A percentile compares a stretch with the other conserved stretches of the same genome.
These are phyloP conservation scores for Sordariomycetes sp. DNA, from an alignment of 2,329 filamentous ascomycete species.

Conservation along the genomic window DNA sequence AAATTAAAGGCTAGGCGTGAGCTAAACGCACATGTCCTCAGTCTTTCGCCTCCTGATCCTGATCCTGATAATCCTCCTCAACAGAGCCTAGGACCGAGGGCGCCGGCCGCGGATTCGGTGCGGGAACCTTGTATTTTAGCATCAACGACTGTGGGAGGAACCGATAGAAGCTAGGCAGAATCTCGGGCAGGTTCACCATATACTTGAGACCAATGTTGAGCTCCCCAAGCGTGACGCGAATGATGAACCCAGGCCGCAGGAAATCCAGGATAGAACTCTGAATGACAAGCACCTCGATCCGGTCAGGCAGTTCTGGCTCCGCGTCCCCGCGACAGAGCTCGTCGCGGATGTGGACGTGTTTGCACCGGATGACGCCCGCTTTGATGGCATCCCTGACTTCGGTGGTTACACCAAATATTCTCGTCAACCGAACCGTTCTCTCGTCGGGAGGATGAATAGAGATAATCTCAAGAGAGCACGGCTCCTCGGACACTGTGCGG, in stretches of 20 bases:
- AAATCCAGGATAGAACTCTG: conserved; percentile 42
- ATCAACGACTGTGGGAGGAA: conserved; percentile 59
- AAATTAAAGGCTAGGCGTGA: neutral
- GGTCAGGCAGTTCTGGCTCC: neutral
- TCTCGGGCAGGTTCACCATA: conserved; percentile 41
- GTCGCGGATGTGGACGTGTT: conserved; percentile 29
- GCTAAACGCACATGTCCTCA: neutral
- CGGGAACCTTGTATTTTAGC: conserved; percentile 48
- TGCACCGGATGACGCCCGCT: conserved; percentile 1
- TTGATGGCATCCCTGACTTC: neutral
- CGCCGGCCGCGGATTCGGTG: conserved; percentile 25
- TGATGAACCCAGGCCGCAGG: conserved; percentile 52
- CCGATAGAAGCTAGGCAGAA: conserved; percentile 50
- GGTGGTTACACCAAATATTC: neutral
- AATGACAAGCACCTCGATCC: conserved; percentile 42
- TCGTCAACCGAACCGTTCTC: neutral
- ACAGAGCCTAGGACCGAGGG: conserved; percentile 22
- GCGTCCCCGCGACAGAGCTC: conserved; percentile 24
- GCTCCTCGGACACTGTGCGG: conserved; percentile 28
- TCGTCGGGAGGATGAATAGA: conserved; percentile 30
- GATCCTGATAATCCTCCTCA: neutral
- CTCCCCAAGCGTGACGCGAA: conserved; percentile 40
- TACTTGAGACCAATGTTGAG: conserved; percentile 51
- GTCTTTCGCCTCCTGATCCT: neutral
- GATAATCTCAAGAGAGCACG: conserved; percentile 48